A percentile compares a stretch with the other conserved stretches of the same genome.
Conservation (phyloP, 2,329 filamentous ascomycete genomes). For the Mycogone perniciosa region DNA sequence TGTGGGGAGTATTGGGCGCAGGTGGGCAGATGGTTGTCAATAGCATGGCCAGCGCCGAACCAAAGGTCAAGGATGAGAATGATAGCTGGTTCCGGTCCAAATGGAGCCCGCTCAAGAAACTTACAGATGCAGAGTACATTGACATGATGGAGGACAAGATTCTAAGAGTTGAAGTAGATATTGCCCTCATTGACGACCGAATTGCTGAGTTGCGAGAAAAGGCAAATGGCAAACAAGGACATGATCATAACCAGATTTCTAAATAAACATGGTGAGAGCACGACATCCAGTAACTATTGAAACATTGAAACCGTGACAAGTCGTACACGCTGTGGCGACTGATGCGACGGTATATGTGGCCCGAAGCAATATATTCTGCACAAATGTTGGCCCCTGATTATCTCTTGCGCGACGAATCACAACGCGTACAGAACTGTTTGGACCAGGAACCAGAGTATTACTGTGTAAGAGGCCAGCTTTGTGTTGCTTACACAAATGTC, state of each 20-base stretch:
- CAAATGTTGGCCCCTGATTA: too few species aligned
- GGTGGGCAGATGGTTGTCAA: constrained; percentile 35
- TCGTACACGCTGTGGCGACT: too few species aligned
- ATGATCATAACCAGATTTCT: neutral
- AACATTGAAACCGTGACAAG: too few species aligned
- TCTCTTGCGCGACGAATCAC: too few species aligned
- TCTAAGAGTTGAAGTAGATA: constrained; percentile 65
- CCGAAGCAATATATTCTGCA: too few species aligned
- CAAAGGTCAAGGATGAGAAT: constrained; percentile 33
- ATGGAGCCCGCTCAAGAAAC: constrained; percentile 64
- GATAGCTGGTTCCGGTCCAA: constrained; percentile 47
- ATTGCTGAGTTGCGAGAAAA: constrained; percentile 41
- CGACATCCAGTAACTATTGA: too few species aligned
- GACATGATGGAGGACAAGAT: constrained; percentile 65
- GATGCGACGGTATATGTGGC: too few species aligned
- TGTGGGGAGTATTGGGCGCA: constrained; percentile 40
- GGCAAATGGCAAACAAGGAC: neutral
- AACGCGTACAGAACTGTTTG: too few species aligned
- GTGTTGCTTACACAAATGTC: too few species aligned
- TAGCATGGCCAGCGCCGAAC: constrained; percentile 18
- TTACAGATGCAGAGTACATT: constrained; percentile 69
- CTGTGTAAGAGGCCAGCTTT: too few species aligned
- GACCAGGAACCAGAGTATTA: too few species aligned
- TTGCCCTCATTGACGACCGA: constrained; percentile 70
- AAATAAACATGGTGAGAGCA: neutral